Percentiles rank a stretch among this genome's conserved stretches.
These are phyloP conservation scores for Pisolithus sp. DNA, from an alignment of 768 basidiomycete genomes.

Conservation along the genomic window DNA sequence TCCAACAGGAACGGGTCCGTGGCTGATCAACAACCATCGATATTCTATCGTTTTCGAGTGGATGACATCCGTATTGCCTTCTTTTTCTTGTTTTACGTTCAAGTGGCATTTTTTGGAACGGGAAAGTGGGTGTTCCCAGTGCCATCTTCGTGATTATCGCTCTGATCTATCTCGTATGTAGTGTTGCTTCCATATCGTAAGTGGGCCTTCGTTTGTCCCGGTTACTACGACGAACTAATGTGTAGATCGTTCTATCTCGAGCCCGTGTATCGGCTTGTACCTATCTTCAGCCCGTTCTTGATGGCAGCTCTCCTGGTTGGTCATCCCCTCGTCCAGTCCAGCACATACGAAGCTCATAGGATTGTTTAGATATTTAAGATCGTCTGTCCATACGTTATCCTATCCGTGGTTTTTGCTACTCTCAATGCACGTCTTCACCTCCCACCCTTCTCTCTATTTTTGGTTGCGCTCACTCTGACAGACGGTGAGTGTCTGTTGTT, in stretches of 20 bases:
- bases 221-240: neutral
- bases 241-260: conserved; percentile 76
- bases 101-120: conserved; percentile 81
- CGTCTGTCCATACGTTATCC: conserved; percentile 69
- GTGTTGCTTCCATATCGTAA: conserved; percentile 79
- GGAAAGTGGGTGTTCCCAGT: conserved; percentile 54
- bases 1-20: neutral
- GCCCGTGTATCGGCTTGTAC: conserved; percentile 82
- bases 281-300: conserved; percentile 79
- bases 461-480: conserved; percentile 68
- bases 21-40: neutral
- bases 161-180: conserved; percentile 21
- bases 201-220: conserved; percentile 18
- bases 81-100: conserved; percentile 83
- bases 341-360: conserved; percentile 1
- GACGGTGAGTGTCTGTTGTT: conserved; percentile 40
- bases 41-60: conserved; percentile 38
- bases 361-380: conserved; percentile 68
- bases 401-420: conserved; percentile 61
- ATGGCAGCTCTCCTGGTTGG: conserved; percentile 70
- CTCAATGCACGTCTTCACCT: conserved; percentile 62
- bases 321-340: neutral
- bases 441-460: conserved; percentile 75
- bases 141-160: neutral
- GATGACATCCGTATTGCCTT: conserved; percentile 70